Base-by-base conservation (phyloP, 768 basidiomycete species). In the Mrakia blollopis region DNA sequence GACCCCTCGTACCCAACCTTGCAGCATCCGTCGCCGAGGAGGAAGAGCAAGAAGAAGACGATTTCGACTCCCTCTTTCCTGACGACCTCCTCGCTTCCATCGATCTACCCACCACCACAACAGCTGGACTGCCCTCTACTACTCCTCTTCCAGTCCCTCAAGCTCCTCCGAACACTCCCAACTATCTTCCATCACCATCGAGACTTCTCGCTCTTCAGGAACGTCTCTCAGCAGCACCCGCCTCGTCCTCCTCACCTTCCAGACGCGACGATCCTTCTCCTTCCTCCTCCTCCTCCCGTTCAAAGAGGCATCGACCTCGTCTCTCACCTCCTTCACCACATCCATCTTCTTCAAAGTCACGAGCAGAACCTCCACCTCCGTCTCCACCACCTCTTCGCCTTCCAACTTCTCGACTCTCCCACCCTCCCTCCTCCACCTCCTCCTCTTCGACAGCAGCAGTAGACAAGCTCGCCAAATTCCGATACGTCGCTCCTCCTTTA, bases 31-130 rank as follows among this genome's bases (percentile, higher is more conserved):
- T 10, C 23, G 25, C 28, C 7, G 2, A n/a, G 23, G 57, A 57
- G 25, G 57, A 57, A 18, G 57, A 63, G 61, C n/a, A 57, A 18
- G 57, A 63, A 30, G 61, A 63, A 9, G 62, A 63, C 62, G 62
- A 63, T 32, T 63, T 63, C 62, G 9, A 8, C 62, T 5, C 18
- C 7, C 16, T 32, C 32, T 28, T 61, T 14, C 62, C 62, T 1
- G 62, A 63, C 62, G 62, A 63, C 11, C 62, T 63, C 32, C 30
- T 63, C 62, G 62, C 62, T 13, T 32, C 32, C 14, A 23, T 37
- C 35, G 62, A 37, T 30, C 62, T 63, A 14, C 62, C 62, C 3
- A n/a, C 30, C 14, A 35, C 2, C 32, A 4, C 32, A 9, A 62
- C n/a, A 57, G 7, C 60, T 62, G 5, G 4, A 13, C n/a, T 32